Evolutionary conservation across 176 grass and related monocot genomes (phyloP).

Genomic region (Triticum timopheevii): DNA sequence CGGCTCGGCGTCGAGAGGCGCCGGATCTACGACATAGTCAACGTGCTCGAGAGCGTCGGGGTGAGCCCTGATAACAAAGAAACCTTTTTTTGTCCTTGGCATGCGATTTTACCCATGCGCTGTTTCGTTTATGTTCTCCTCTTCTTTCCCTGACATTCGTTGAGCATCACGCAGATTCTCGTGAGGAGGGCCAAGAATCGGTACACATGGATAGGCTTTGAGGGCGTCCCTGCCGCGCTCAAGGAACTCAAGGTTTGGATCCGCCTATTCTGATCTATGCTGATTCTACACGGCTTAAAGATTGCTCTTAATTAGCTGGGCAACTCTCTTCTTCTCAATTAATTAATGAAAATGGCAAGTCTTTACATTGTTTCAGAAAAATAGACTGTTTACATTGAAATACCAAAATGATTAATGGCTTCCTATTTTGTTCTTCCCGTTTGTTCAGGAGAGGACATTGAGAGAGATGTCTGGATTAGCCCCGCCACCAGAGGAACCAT

Average conservation of each 20-base stretch:
- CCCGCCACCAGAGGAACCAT: slow-evolving; percentile 33
- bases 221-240: slow-evolving; percentile 63
- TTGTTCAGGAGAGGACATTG: slow-evolving; percentile 56
- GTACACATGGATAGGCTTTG: slow-evolving; percentile 87
- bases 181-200: slow-evolving; percentile 81
- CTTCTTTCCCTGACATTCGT: neutral
- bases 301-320: neutral
- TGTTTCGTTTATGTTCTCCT: neutral
- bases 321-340: too few species aligned
- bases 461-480: slow-evolving; percentile 32
- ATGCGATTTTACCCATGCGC: neutral
- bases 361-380: neutral
- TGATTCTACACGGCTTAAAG: neutral
- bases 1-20: slow-evolving; percentile 86
- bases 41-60: slow-evolving; percentile 93
- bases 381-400: neutral
- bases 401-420: neutral
- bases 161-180: slow-evolving; percentile 49
- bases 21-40: slow-evolving; percentile 99
- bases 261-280: neutral
- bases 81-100: neutral
- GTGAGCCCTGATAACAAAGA: slow-evolving; percentile 34
- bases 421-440: neutral
- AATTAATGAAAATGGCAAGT: neutral
- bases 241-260: slow-evolving; percentile 64